Evolutionary conservation across 257 asterid genomes (phyloP), one percentile per base, ranked within the genome.

Genomic region (Fraxinus quadrangulata): DNA sequence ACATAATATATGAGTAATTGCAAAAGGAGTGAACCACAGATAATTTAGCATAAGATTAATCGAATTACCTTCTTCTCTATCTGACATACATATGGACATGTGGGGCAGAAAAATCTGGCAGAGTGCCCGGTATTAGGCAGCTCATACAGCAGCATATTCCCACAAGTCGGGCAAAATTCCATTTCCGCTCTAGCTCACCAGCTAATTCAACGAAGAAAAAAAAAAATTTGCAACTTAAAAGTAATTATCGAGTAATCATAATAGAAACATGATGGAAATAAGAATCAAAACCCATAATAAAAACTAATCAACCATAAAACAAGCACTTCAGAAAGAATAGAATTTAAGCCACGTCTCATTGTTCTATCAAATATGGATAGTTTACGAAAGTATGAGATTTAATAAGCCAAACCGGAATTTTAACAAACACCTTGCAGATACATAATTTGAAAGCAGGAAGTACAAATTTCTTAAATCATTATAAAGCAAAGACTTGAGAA

Each of bases 111-210:
- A 79, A 90, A 88, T 74, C 90, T 75, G 70, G 89, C 93, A 14
- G 88, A 77, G 30, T 63, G 86, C 2, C 77, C 93, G 87, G 88
- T 81, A 81, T 83, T 17, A 10, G 96, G 92, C 84, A 89, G 72
- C 79, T 85, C 90, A 79, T 83, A 92, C 75, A 86, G 95, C 86
- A 92, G 42, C 84, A 90, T 81, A 67, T 61, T 90, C 63, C 83
- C 92, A 69, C 98, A 93, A 71, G 77, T 81, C 67, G 95, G 97
- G 85, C 97, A 93, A 85, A 92, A 86, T 81, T 93, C 93, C 98
- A 92, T 93, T 73, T 42, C 72, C n/a, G 42, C 47, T 83, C 17
- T 24, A 11, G 73, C 34, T 31, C 37, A 33, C 39, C 0, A 61
- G 56, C 70, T 68, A 61, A 21, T 67, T 4, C 45, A 17, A 14